Base-by-base conservation (phyloP, 768 basidiomycete genomes). In the Mycena epipterygia region DNA sequence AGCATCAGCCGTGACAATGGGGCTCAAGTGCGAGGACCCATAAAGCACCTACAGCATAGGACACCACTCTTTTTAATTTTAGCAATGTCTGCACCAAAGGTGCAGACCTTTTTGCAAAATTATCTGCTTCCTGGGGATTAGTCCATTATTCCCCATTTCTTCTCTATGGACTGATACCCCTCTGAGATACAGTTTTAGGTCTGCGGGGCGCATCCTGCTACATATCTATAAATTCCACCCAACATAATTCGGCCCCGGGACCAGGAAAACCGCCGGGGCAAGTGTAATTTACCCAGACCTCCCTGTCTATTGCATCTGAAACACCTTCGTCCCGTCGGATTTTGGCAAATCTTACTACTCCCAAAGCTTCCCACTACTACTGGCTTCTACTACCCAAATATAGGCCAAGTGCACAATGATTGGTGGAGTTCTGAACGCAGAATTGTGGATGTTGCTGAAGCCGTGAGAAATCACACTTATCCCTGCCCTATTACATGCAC, bases 61-160 rank as follows among this genome's bases (percentile, higher is more conserved):
- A n/a, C n/a, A n/a, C n/a, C n/a, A n/a, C n/a, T n/a, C n/a, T n/a
- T n/a, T n/a, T n/a, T n/a, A n/a, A n/a, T n/a, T n/a, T n/a, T 37
- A 37, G 35, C 35, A 37, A 37, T 37, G 8, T 37, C 35, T 37
- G 35, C 35, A 37, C 14, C 35, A 37, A 37, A 37, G 42, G 42
- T 39, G 23, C 37, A 37, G 55, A 56, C 55, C 55, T 23, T 27
- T n/a, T 56, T 56, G 55, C 35, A 56, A 56, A 39, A 37, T 3
- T 56, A 35, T 56, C n/a, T 56, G 55, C 55, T 56, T 39, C 55
- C n/a, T 56, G 35, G 35, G 35, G 55, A 56, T 56, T 39, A 56
- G 2, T 56, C 37, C 55, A 39, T 39, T 56, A 37, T 56, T 56
- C 55, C 55, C 55, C 55, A 56, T 56, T 56, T 56, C 39, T 37